Conservation (phyloP, 1,284 basidiomycete genomes). For the Acaromyces ingoldii region DNA sequence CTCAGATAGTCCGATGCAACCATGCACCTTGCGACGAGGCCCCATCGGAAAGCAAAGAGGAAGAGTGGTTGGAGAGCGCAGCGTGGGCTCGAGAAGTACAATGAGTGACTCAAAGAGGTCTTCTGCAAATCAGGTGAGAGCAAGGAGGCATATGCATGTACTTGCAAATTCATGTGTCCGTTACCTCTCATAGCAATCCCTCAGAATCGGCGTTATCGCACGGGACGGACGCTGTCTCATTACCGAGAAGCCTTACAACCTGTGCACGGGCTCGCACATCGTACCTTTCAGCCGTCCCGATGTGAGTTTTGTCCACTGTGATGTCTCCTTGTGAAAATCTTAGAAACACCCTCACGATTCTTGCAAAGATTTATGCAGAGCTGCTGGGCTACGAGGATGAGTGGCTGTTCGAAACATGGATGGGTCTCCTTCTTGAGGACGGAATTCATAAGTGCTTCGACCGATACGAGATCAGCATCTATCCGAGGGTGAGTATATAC, state of each 20-base stretch:
- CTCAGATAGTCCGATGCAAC: no score
- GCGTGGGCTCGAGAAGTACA: neutral
- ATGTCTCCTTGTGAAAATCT: neutral
- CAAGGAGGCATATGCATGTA: neutral
- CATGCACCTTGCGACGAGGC: neutral
- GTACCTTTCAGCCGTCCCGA: constrained; percentile 1
- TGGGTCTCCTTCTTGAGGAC: neutral
- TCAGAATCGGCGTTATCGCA: neutral
- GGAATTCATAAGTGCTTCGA: neutral
- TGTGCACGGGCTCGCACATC: neutral
- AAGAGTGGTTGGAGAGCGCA: neutral
- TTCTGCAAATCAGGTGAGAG: neutral
- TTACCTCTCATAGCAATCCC: neutral
- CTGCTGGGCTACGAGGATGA: neutral
- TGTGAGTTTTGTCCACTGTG: neutral
- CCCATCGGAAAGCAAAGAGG: neutral
- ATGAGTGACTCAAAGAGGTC: neutral
- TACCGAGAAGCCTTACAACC: neutral
- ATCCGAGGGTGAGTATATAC: neutral
- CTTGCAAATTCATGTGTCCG: neutral
- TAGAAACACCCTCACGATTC: neutral
- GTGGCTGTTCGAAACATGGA: neutral
- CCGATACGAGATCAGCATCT: neutral
- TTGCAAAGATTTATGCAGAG: neutral
- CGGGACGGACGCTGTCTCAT: neutral